Percentiles rank a stretch among this genome's conserved stretches.
Evolutionary conservation across 177 flowering plant species (phyloP).

Genomic region (Vitis hybrid): DNA sequence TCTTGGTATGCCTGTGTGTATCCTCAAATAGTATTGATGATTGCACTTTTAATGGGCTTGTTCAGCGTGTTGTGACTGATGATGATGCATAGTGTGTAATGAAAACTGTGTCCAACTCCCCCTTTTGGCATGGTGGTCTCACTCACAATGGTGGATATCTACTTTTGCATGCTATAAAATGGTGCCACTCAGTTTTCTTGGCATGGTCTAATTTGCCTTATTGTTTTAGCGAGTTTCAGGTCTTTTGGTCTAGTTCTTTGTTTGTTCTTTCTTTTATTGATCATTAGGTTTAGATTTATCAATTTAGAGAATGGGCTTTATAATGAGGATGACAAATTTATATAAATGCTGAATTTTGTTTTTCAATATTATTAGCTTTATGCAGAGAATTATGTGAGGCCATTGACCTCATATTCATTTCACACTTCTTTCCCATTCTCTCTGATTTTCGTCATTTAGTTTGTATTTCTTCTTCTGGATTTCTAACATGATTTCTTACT

Average conservation of each 20-base stretch:
- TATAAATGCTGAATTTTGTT: background rate
- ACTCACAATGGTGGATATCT: background rate
- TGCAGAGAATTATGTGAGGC: background rate
- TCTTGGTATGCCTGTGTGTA: slow-evolving; percentile 41
- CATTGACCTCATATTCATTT: background rate
- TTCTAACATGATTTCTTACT: too few species aligned
- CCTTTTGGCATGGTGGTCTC: background rate
- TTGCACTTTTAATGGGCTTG: slow-evolving; percentile 1
- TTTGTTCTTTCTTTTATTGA: background rate
- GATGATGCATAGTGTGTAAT: background rate
- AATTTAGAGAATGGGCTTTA: background rate
- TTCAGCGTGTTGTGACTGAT: background rate
- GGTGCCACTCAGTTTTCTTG: background rate
- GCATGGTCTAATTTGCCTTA: background rate
- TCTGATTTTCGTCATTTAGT: background rate
- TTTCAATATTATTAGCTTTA: too few species aligned
- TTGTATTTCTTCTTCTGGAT: background rate
- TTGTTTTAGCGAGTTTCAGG: background rate
- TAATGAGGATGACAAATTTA: background rate
- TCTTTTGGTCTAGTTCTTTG: too few species aligned
- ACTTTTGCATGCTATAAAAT: background rate
- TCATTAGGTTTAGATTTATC: background rate
- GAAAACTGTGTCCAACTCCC: background rate
- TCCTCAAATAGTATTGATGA: slow-evolving; percentile 5
- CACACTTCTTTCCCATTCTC: background rate